Percentiles rank a stretch among this genome's conserved stretches.
phyloP scores from a whole-genome alignment of 441 rosid species.

The Sinapis alba region DNA sequence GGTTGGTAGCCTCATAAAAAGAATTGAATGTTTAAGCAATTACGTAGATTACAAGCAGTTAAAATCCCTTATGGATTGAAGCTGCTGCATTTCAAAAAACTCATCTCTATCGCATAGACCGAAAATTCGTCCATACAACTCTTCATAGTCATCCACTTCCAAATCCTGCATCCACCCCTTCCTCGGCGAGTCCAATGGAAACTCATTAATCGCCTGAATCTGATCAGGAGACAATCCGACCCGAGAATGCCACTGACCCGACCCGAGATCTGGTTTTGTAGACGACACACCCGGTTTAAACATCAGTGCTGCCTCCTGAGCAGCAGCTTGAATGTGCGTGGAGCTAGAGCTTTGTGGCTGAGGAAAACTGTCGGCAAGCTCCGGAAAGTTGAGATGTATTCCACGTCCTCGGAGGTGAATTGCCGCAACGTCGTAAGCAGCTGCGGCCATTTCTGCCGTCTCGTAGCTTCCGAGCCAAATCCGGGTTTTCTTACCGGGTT shows the following conservation, averaged over 20 bases:
- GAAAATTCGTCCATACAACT: constrained; percentile 29
- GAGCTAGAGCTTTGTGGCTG: constrained; percentile 54
- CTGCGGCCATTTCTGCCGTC: constrained; percentile 90
- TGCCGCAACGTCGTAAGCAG: constrained; percentile 86
- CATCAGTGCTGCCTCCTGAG: constrained; percentile 66
- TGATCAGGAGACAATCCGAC: constrained; percentile 70
- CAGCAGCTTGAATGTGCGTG: constrained; percentile 71
- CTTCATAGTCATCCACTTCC: constrained; percentile 37
- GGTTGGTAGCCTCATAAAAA: not conserved
- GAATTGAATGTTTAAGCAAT: not conserved
- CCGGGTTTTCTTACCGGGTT: constrained; percentile 76
- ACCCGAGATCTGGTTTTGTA: not conserved
- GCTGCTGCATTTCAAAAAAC: constrained; percentile 32
- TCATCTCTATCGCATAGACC: constrained; percentile 25
- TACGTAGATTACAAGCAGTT: not conserved
- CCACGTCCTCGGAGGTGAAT: constrained; percentile 64
- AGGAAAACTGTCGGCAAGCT: constrained; percentile 47
- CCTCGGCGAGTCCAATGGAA: constrained; percentile 79
- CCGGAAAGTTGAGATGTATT: constrained; percentile 77
- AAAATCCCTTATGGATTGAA: constrained; percentile 32
- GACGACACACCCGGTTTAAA: constrained; percentile 27
- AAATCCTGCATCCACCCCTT: constrained; percentile 60
- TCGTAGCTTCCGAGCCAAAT: constrained; percentile 91
- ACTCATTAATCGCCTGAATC: constrained; percentile 81
- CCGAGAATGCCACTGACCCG: constrained; percentile 40